Evolutionary conservation across 1,139 yeast genomes (phyloP).

Genomic region (Saccharomyces hybrid): DNA sequence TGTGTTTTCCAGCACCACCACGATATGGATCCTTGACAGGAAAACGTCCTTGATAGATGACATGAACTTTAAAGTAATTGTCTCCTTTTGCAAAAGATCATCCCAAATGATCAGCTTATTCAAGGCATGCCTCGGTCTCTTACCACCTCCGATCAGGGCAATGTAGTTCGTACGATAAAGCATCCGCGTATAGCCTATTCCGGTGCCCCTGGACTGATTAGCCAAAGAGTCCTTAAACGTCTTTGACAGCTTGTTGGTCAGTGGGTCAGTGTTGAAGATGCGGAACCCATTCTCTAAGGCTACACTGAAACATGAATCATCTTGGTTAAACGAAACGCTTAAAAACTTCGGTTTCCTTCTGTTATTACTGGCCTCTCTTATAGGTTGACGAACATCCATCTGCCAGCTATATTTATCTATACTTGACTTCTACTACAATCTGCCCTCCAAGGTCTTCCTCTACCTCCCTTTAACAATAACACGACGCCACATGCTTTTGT

Average conservation of each 20-base stretch:
- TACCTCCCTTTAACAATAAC: not conserved
- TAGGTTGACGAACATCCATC: slow-evolving; percentile 23
- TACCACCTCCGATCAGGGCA: slow-evolving; percentile 85
- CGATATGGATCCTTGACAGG: slow-evolving; percentile 64
- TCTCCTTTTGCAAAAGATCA: slow-evolving; percentile 69
- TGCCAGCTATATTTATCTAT: not conserved
- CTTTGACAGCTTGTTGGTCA: slow-evolving; percentile 69
- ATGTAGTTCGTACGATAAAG: slow-evolving; percentile 83
- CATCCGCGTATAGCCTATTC: slow-evolving; percentile 74
- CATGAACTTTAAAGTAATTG: slow-evolving; percentile 67
- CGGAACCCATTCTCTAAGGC: slow-evolving; percentile 76
- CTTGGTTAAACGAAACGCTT: slow-evolving; percentile 60
- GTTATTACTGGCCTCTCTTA: slow-evolving; percentile 13
- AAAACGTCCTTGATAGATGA: slow-evolving; percentile 68
- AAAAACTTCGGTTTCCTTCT: slow-evolving; percentile 15
- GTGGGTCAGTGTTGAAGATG: slow-evolving; percentile 83
- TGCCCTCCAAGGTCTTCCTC: not conserved
- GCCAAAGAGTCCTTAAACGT: slow-evolving; percentile 35
- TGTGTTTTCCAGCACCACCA: slow-evolving; percentile 60
- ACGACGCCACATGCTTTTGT: not conserved
- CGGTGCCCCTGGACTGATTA: slow-evolving; percentile 30
- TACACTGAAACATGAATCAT: slow-evolving; percentile 81
- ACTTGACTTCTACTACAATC: not conserved
- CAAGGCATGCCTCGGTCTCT: slow-evolving; percentile 64
- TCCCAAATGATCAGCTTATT: slow-evolving; percentile 86